Evolutionary conservation across 1,284 basidiomycete species (phyloP), one percentile per base, ranked within the genome.

Genomic region (Phellinidium pouzarii): DNA sequence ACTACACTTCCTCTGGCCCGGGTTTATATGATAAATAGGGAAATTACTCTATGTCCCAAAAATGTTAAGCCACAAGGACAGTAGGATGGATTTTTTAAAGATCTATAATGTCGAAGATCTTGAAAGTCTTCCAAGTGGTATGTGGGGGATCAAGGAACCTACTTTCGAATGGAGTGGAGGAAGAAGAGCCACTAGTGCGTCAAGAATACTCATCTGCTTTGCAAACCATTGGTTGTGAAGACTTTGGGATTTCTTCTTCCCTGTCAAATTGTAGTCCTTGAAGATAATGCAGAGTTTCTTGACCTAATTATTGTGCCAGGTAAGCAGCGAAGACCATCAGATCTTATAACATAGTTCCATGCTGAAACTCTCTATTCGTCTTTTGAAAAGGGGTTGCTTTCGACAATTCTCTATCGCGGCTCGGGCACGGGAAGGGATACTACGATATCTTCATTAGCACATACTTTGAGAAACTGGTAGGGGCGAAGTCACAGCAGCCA

Each of bases 341-440:
- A n/a, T n/a, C n/a, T n/a, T n/a, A n/a, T n/a, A n/a, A n/a, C n/a
- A n/a, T n/a, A n/a, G n/a, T n/a, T n/a, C n/a, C n/a, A n/a, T n/a
- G n/a, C n/a, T 47, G 45, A 50, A 48, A 59, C 26, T 44, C 54
- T 53, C 40, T 31, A 34, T 22, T 31, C 48, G 27, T 31, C 26
- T 46, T 45, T 49, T 48, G 50, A 47, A 36, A 47, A 87, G 86
- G 83, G 31, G 77, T 90, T 47, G 87, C 83, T n/a, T 90, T 89
- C 60, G 87, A 89, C 67, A 71, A 68, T 45, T 74, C 75, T n/a
- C 64, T 84, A 54, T 79, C 79, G 50, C 80, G 87, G 29, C 73
- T 90, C 22, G 87, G 87, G 5, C 84, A 88, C 60, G 87, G 87
- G 36, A 89, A 86, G 66, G 86, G 87, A 5, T 88, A 85, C 67